Percentiles rank a stretch among this genome's conserved stretches.
Conservation (phyloP, 2,329 filamentous ascomycete genomes). For the Rachicladosporium sp. region DNA sequence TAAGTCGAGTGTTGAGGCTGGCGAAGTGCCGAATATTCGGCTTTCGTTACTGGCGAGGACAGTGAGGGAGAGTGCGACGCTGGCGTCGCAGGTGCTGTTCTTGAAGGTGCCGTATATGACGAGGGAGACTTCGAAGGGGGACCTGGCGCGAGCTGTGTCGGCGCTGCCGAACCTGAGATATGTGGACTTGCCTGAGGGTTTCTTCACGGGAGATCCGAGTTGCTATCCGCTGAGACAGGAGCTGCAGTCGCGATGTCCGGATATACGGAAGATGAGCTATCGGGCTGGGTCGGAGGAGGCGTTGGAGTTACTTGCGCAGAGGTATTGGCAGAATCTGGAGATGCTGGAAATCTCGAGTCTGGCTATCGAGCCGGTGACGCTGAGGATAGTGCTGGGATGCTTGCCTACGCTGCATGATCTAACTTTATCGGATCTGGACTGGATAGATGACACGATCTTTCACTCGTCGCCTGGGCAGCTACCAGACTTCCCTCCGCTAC, state of each 20-base stretch:
- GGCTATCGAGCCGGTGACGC: constrained; percentile 54
- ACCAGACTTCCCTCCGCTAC: constrained; percentile 61
- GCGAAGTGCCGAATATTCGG: constrained; percentile 65
- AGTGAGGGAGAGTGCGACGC: constrained; percentile 60
- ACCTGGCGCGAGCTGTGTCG: constrained; percentile 74
- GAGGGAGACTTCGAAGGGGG: constrained; percentile 70
- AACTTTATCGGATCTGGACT: constrained; percentile 56
- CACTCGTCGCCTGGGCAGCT: constrained; percentile 47
- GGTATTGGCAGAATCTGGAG: constrained; percentile 58
- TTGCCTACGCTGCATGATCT: constrained; percentile 59
- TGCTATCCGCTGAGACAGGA: constrained; percentile 71
- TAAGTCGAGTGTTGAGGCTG: constrained; percentile 58
- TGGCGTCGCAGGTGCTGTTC: constrained; percentile 61
- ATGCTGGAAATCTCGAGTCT: constrained; percentile 59
- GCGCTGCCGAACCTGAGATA: constrained; percentile 76
- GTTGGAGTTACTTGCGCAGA: constrained; percentile 56
- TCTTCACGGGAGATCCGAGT: constrained; percentile 67
- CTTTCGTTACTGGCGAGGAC: constrained; percentile 70
- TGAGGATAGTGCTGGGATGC: constrained; percentile 58
- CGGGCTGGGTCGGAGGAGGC: constrained; percentile 63
- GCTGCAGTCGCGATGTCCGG: constrained; percentile 68
- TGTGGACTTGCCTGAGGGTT: constrained; percentile 78
- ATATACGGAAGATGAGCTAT: constrained; percentile 84
- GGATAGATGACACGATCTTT: constrained; percentile 69
- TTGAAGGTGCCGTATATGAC: constrained; percentile 94